Conservation (phyloP, 495 filamentous ascomycete genomes). For the Penicillium steckii region DNA sequence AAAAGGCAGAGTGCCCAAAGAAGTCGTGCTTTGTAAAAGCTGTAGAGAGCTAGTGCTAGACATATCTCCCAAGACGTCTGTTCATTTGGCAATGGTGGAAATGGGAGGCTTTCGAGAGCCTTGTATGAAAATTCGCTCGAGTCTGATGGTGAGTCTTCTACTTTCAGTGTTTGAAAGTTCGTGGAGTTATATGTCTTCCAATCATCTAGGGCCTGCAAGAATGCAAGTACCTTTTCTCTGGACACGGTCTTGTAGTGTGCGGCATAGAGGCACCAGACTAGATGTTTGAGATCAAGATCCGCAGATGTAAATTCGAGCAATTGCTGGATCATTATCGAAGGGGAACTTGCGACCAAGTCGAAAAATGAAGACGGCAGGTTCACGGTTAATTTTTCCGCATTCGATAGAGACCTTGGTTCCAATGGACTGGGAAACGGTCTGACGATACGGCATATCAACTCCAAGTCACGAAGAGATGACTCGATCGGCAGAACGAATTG, state of each 20-base stretch:
- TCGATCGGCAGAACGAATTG: background rate
- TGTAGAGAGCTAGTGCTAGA: slow-evolving; percentile 1
- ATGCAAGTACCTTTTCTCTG: background rate
- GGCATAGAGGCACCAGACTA: slow-evolving; percentile 3
- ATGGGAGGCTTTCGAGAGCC: background rate
- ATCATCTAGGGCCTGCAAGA: background rate
- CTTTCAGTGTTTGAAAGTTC: background rate
- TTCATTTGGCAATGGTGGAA: slow-evolving; percentile 1
- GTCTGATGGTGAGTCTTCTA: background rate
- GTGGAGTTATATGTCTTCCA: slow-evolving; percentile 3
- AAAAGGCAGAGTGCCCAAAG: slow-evolving; percentile 3
- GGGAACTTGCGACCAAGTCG: background rate
- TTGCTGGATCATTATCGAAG: slow-evolving; percentile 4
- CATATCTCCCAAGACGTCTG: background rate
- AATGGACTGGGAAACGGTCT: slow-evolving; percentile 2
- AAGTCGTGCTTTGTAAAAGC: slow-evolving; percentile 6
- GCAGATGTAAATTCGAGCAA: slow-evolving; percentile 5
- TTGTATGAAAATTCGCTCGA: background rate
- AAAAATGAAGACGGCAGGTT: background rate
- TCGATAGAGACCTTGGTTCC: background rate
- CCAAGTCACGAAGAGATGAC: slow-evolving; percentile 6
- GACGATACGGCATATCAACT: slow-evolving; percentile 4
- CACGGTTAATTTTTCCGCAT: background rate
- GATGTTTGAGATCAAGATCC: slow-evolving; percentile 5
- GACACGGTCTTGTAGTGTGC: background rate